Evolutionary conservation across 352 stramenopile genomes (phyloP), one percentile per base, ranked within the genome.

Genomic region (Pythium pyrilobum): DNA sequence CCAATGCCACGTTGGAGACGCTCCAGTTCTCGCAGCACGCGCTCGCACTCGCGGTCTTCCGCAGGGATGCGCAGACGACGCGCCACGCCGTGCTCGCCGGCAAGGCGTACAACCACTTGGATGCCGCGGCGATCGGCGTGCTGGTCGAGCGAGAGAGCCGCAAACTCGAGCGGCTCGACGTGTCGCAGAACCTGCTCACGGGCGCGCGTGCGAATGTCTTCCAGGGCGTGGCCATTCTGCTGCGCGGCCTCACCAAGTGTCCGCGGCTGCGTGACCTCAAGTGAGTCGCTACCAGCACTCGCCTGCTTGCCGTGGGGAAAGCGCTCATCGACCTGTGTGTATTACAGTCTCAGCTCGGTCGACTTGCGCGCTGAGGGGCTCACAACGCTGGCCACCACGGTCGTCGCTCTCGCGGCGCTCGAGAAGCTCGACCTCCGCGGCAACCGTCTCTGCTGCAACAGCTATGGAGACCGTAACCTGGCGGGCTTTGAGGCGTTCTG

Each of bases 401-500:
- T 91, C 20, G 42, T 63, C 16, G 56, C 74, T 6, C 66, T 77
- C 15, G 25, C 45, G 18, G 49, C 51, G 5, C 53, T 91, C 13
- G 72, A 85, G 37, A 71, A 55, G 8, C 69, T 91, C 10, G 59
- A 72, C 18, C 25, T 91, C 2, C 77, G 72, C 59, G 18, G 38
- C 18, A 91, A 89, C 51, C 47, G 59, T 16, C 24, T 89, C 13
- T 53, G 56, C 18, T 50, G 58, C 48, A 91, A 89, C 42, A 80
- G 75, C 44, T 81, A 67, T 23, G 70, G 77, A 5, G 75, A 91
- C 28, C 70, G 70, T 18, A 74, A 69, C 23, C 34, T 72, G 16
- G 54, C 63, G 6, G 80, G 80, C 0, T 32, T 91, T 18, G 75
- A 89, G 47, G 55, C 69, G 0, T 71, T 89, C 11, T 91, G 75